A percentile compares a stretch with the other conserved stretches of the same genome.
These are phyloP conservation scores for Solanum corneliomulleri DNA, from an alignment of 257 asterid genomes.

Conservation along the genomic window DNA sequence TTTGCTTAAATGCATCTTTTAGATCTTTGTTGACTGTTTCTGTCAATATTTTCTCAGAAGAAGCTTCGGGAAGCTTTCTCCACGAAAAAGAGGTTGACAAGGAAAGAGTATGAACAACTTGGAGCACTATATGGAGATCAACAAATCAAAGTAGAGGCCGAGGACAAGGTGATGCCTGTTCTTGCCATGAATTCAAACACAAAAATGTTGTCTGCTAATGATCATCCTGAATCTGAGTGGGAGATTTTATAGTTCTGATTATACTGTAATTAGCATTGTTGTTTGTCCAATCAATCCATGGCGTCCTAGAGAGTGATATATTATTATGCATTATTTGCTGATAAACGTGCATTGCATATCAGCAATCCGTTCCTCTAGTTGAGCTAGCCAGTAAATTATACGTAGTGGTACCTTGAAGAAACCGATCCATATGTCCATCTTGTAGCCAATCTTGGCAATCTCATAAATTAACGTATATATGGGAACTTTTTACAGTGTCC, in stretches of 20 bases:
- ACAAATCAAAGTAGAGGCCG: not conserved
- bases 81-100: slow-evolving; percentile 35
- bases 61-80: slow-evolving; percentile 43
- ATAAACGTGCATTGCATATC: not conserved
- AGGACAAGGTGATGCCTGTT: not conserved
- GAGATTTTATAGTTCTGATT: slow-evolving; percentile 24
- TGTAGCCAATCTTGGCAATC: not conserved
- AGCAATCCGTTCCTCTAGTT: not conserved
- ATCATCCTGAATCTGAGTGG: slow-evolving; percentile 29
- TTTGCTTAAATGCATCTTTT: not conserved
- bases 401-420: not conserved
- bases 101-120: slow-evolving; percentile 23
- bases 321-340: not conserved
- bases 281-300: not conserved
- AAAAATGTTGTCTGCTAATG: not conserved
- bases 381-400: not conserved
- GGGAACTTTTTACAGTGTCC: not conserved
- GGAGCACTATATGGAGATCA: slow-evolving; percentile 5
- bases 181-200: not conserved
- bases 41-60: slow-evolving; percentile 24
- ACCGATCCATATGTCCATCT: not conserved
- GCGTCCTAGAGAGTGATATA: not conserved
- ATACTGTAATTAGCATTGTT: not conserved
- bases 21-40: not conserved
- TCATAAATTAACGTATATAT: not conserved